These are phyloP conservation scores for Penicillium sp. DNA, from an alignment of 2,329 filamentous ascomycete species.

Conservation along the genomic window DNA sequence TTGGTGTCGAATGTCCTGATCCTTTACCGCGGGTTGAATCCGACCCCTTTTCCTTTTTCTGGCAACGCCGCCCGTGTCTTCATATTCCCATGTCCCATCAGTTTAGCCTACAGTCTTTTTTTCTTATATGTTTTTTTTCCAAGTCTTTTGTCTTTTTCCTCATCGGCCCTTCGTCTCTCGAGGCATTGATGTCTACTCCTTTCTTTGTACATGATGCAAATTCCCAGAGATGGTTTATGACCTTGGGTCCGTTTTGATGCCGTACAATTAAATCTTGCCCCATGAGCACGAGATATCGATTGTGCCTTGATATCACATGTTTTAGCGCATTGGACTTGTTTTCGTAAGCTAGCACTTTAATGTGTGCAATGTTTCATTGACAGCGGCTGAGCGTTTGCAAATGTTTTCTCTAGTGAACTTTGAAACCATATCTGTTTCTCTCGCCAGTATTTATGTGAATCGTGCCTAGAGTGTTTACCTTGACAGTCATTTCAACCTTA, in stretches of 20 bases:
- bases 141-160: conserved; percentile 21
- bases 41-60: conserved; percentile 14
- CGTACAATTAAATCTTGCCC: background rate
- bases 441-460: too few relatives aligned
- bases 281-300: background rate
- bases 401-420: background rate
- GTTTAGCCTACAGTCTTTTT: conserved; percentile 26
- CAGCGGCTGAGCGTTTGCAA: background rate
- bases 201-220: conserved; percentile 35
- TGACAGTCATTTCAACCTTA: too few relatives aligned
- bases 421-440: too few relatives aligned
- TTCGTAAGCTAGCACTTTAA: background rate
- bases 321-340: background rate
- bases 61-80: conserved; percentile 11
- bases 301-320: background rate
- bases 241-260: conserved; percentile 3
- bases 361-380: background rate
- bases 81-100: conserved; percentile 19
- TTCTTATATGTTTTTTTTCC: conserved; percentile 19
- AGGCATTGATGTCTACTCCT: conserved; percentile 16
- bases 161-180: conserved; percentile 16
- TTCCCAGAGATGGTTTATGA: conserved; percentile 29
- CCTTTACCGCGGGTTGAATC: conserved; percentile 10
- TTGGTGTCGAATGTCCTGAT: conserved; percentile 26
- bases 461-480: too few relatives aligned